Evolutionary conservation across 1,139 yeast genomes (phyloP).

Genomic region (Torulaspora pretoriensis): DNA sequence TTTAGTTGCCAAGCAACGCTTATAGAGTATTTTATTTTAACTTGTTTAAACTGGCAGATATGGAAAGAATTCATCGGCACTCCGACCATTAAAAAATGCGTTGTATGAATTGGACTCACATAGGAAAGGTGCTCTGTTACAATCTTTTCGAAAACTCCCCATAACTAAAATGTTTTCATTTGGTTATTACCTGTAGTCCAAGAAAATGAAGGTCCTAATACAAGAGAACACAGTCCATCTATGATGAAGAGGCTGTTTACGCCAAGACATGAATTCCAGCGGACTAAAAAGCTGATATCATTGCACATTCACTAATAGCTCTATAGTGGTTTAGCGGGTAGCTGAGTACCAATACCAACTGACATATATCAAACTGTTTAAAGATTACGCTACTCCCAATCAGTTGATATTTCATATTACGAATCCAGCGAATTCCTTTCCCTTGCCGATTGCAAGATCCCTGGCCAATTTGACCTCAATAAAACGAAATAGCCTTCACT

Average conservation of each 20-base stretch:
- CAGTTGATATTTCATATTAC: background rate
- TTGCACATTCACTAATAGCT: background rate
- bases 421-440: constrained; percentile 34
- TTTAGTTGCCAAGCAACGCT: background rate
- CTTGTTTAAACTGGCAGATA: background rate
- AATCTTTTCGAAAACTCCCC: too few species aligned
- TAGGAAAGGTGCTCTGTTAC: too few species aligned
- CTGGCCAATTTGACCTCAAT: constrained; percentile 51
- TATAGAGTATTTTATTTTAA: background rate
- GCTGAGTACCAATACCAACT: background rate
- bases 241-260: background rate
- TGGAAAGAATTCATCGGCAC: background rate
- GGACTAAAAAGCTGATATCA: background rate
- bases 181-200: too few species aligned
- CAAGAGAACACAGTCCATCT: background rate
- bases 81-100: background rate
- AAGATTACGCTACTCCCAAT: background rate
- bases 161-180: too few species aligned
- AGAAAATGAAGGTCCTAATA: background rate
- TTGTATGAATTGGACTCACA: too few species aligned
- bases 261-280: background rate
- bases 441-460: constrained; percentile 58
- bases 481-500: constrained; percentile 37
- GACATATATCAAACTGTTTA: background rate
- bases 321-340: background rate